Evolutionary conservation across 805 yeast species (phyloP), one percentile per base, ranked within the genome.

Genomic region (Ogataea trehaloabstinens): DNA sequence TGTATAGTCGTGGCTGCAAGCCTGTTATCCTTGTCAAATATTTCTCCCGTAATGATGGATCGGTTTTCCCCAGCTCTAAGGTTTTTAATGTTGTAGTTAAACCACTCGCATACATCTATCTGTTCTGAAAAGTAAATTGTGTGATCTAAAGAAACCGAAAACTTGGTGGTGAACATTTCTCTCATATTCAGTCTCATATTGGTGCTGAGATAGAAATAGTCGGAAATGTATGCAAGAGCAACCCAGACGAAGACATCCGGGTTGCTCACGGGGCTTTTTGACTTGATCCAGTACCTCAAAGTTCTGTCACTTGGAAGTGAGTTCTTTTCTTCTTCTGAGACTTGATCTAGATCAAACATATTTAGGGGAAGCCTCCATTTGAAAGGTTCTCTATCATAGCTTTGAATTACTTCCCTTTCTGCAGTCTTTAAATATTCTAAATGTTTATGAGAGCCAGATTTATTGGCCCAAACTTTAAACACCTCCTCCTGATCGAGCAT

Each of bases 131-230:
- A 80, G 56, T 80, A 80, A 22, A 85, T 71, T 0, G 79, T 61
- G 53, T 83, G 89, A 48, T 82, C 89, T 45, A 83, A 58, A 17
- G 85, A 77, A 3, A 79, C 81, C 12, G 79, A 73, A 45, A 76
- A 71, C 25, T 67, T 69, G 13, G 74, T 66, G 16, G 72, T 65
- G 42, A 66, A 67, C 55, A 71, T 52, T 17, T 70, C 71, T 29
- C 70, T 58, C 37, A 74, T 56, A 38, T 78, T 71, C 37, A 74
- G 61, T 41, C 82, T 69, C 48, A 75, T 76, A 24, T 78, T 62
- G 2, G 80, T 59, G 11, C 74, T 67, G 34, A 82, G 56, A 40
- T 76, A 70, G 40, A 74, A 70, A 11, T 80, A 69, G 52, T 82
- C 88, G 0, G 84, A 71, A 8, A 79, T 59, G 42, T 76, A 76